A percentile compares a stretch with the other conserved stretches of the same genome.
phyloP scores from a whole-genome alignment of 305 asterid species.

The Fraxinus xanthoxyloides region DNA sequence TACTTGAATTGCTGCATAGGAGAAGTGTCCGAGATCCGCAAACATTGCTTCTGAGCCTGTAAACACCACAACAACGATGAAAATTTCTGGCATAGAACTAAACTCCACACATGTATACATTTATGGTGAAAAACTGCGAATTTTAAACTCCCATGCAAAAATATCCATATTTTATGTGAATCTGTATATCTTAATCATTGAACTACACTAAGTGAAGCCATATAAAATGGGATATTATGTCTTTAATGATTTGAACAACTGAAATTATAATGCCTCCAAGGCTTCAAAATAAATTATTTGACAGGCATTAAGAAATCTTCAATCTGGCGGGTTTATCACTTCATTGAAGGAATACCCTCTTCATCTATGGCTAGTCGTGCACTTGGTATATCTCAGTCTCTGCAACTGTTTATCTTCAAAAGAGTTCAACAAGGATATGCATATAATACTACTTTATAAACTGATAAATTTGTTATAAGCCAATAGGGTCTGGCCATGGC shows the following conservation, averaged over 20 bases:
- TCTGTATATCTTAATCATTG: background rate
- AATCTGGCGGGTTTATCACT: background rate
- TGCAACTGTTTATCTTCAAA: background rate
- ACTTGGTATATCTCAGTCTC: background rate
- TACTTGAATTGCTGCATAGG: constrained; percentile 90
- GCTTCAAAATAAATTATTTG: background rate
- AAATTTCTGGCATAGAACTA: background rate
- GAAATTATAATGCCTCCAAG: background rate
- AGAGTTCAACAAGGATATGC: background rate
- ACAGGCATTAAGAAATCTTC: background rate
- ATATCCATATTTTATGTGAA: background rate
- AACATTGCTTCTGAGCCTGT: constrained; percentile 99
- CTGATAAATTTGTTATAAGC: background rate
- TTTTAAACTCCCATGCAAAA: background rate
- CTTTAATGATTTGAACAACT: background rate
- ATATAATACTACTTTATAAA: background rate
- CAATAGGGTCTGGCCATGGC: background rate
- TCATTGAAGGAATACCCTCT: background rate
- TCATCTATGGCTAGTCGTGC: background rate
- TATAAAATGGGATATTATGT: background rate
- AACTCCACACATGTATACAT: background rate
- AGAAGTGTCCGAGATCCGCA: constrained; percentile 97
- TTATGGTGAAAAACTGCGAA: background rate
- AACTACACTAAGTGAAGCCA: background rate
- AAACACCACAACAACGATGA: background rate